Base-by-base conservation (phyloP, 257 asterid species). In the Solanum stenotomum region DNA sequence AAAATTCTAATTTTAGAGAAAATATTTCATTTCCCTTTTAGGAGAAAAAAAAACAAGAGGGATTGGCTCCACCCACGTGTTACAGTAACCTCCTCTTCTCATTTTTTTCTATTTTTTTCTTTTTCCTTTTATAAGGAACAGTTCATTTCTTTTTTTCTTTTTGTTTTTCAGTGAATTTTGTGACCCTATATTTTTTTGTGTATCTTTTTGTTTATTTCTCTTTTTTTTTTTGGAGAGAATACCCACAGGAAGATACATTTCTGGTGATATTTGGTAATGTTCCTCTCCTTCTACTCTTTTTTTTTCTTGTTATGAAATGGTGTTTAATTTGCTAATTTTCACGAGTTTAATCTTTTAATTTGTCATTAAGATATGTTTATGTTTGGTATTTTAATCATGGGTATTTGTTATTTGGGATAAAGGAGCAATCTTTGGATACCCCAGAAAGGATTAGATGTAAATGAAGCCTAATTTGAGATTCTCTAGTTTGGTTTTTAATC, bases 31-130 rank as follows among this genome's bases (percentile, higher is more conserved):
- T 77, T 13, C 14, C 5, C 33, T 25, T 40, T 23, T 16, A 35
- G 11, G 9, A 37, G 7, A 3, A 44, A 29, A 44, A 27, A 16
- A 18, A 29, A 49, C 22, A 82, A 82, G 86, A 31, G 71, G 42
- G 86, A 9, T 61, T 49, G 86, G 71, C 70, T 49, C 86, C 86
- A 49, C 86, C 67, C 86, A 82, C 86, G 86, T 82, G 86, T 82
- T 49, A 82, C 44, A 49, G 70, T 49, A 20, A 18, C 4, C 29
- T 18, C 86, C 71, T 29, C 86, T 49, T 31, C 22, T 10, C 70
- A 49, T 65, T 29, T 61, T 44, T 27, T 15, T 29, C 29, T 44
- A 46, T 27, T 5, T 81, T 8, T n/a, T 37, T 6, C 65, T 27
- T 46, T 4, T 46, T 81, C 42, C 70, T 82, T 49, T 82, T 78